These are phyloP conservation scores for Microdochium bolleyi DNA, from an alignment of 2,329 filamentous ascomycete genomes.

Conservation along the genomic window DNA sequence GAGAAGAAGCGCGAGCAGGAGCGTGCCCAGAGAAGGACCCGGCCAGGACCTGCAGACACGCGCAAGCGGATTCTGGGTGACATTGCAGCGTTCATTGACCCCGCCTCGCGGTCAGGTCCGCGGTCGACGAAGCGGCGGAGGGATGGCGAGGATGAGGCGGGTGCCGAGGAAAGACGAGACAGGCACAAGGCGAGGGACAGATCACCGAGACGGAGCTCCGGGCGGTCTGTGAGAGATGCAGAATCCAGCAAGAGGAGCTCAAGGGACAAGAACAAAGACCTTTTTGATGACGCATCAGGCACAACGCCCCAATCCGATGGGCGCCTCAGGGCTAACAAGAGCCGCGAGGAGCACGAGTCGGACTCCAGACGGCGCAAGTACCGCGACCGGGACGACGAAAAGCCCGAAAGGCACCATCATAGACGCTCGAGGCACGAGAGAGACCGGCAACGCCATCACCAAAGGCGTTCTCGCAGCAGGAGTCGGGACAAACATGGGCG, in stretches of 20 bases:
- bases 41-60: slow-evolving; percentile 41
- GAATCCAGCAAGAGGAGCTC: background rate
- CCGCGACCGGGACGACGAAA: slow-evolving; percentile 13
- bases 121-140: background rate
- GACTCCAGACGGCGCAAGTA: slow-evolving; percentile 11
- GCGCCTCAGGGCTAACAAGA: background rate
- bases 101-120: background rate
- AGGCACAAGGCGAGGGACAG: background rate
- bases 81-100: slow-evolving; percentile 48
- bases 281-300: background rate
- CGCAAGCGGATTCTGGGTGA: slow-evolving; percentile 50
- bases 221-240: too few relatives aligned
- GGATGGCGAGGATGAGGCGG: background rate
- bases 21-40: slow-evolving; percentile 25
- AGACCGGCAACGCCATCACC: slow-evolving; percentile 6
- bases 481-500: background rate
- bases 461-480: slow-evolving; percentile 3
- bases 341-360: background rate
- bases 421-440: slow-evolving; percentile 15
- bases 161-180: background rate
- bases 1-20: slow-evolving; percentile 25
- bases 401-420: slow-evolving; percentile 6
- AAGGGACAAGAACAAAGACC: background rate
- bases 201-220: background rate
- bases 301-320: background rate